Conservation (phyloP, 2,329 filamentous ascomycete genomes). For the Epichloe typhina region DNA sequence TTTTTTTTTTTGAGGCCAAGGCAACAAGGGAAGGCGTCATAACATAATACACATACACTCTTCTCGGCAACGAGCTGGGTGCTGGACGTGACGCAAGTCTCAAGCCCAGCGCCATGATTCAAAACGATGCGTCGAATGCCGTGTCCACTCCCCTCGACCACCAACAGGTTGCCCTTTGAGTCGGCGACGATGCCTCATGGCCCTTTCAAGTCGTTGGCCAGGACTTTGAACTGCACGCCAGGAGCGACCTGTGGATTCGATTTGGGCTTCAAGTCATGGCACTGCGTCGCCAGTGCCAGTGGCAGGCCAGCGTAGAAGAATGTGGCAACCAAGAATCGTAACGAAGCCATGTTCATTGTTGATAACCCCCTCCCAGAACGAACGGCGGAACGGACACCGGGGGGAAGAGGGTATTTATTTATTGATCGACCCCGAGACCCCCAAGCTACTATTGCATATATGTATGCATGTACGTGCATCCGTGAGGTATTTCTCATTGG, state of each 20-base stretch:
- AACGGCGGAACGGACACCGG: no score
- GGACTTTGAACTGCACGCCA: constrained; percentile 15
- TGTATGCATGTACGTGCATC: no score
- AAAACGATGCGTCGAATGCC: constrained; percentile 23
- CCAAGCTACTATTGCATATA: no score
- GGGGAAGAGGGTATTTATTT: no score
- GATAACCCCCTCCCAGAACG: no score
- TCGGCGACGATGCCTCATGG: constrained; percentile 24
- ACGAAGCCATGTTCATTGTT: neutral
- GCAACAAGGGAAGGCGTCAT: no score
- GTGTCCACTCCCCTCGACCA: constrained; percentile 16
- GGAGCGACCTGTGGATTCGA: constrained; percentile 10
- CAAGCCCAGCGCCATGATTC: constrained; percentile 15
- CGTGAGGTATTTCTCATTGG: no score
- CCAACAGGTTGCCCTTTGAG: constrained; percentile 22
- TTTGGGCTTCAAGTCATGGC: constrained; percentile 4
- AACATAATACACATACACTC: constrained; percentile 11
- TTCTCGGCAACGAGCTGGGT: constrained; percentile 14
- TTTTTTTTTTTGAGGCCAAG: neutral
- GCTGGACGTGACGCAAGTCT: constrained; percentile 18
- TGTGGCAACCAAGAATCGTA: neutral
- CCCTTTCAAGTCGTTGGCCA: constrained; percentile 12
- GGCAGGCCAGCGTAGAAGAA: neutral
- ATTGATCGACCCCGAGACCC: no score
- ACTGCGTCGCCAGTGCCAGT: constrained; percentile 5